Base-by-base conservation (phyloP, 2,329 filamentous ascomycete species). In the Epichloe sylvatica region DNA sequence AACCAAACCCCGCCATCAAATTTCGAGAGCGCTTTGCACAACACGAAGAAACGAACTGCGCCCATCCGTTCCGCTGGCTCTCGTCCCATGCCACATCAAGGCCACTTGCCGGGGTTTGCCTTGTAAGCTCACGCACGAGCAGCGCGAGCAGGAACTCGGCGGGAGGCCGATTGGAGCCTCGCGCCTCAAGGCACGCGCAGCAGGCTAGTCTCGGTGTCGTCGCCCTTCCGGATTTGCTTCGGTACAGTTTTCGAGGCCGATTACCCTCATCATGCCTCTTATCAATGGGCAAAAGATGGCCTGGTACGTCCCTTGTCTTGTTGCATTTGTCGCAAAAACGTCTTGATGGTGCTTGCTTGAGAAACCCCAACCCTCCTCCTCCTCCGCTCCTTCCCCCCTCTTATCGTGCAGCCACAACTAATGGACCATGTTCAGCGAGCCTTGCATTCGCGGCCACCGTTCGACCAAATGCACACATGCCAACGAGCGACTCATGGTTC, bases 391-490 rank as follows among this genome's bases (percentile, higher is more conserved):
- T 42, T 5, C 12, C 21, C 5, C 17, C n/a, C 15, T 36, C 19
- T 36, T 5, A 6, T 12, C 9, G 6, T 30, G 30, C 33, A 43
- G 19, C 13, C 12, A 15, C n/a, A 21, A 50, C 44, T 50, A 35
- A 50, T 37, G 15, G 17, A 13, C 19, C 9, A 13, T 30, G 11
- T 37, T 19, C 57, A 86, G 83, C 66, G 79, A 79, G 71, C 82
- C 83, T 60, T 86, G 83, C 63, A 86, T 86, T 57, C 80, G 83
- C 59, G 83, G 83, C 50, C 83, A 87, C 64, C 80, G 83, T 58
- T 86, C 83, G 33, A 85, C 83, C 47, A 85, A 84, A 70, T 87
- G 83, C 64, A 81, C 76, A 45, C 83, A 87, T 61, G 74, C 72
- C 52, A 73, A 74, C 54, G 81, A 85, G 57, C 77, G 83, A 51